phyloP scores from a whole-genome alignment of 2,329 filamentous ascomycete genomes.

The Aspergillus piperis region DNA sequence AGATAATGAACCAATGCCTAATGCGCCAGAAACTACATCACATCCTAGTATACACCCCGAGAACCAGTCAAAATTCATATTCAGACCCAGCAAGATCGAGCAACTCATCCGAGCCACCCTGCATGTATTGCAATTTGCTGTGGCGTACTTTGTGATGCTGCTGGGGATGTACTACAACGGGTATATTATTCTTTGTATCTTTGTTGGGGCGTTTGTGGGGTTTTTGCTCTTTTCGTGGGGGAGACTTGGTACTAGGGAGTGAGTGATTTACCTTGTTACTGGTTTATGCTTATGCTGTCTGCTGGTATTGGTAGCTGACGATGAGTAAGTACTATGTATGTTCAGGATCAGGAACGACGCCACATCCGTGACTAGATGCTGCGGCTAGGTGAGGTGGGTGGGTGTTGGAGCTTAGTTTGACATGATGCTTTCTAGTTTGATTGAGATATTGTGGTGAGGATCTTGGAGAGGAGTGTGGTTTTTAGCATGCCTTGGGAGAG shows the following conservation, averaged over 20 bases:
- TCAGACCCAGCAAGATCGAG: conserved; percentile 61
- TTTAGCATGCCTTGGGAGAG: too few relatives aligned
- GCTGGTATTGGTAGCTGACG: too few relatives aligned
- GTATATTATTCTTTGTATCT: conserved; percentile 79
- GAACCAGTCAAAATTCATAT: conserved; percentile 33
- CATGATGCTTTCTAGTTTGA: not conserved
- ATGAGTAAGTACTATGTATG: not conserved
- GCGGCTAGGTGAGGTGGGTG: conserved; percentile 16
- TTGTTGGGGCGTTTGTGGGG: conserved; percentile 73
- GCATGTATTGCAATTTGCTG: conserved; percentile 70
- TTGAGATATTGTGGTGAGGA: not conserved
- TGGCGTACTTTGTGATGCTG: conserved; percentile 78
- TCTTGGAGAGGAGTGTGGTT: too few relatives aligned
- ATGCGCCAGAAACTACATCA: not conserved
- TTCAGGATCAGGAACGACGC: conserved; percentile 22
- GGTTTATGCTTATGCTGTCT: too few relatives aligned
- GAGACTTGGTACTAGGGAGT: conserved; percentile 10
- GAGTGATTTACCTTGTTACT: conserved; percentile 8
- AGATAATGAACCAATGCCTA: not conserved
- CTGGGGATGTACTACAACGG: conserved; percentile 67
- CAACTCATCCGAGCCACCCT: conserved; percentile 67
- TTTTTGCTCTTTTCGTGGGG: conserved; percentile 73
- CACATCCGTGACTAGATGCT: conserved; percentile 26
- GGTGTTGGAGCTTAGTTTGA: not conserved
- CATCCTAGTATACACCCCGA: too few relatives aligned